These are phyloP conservation scores for Alternaria sp. DNA, from an alignment of 2,329 filamentous ascomycete species.

Conservation along the genomic window DNA sequence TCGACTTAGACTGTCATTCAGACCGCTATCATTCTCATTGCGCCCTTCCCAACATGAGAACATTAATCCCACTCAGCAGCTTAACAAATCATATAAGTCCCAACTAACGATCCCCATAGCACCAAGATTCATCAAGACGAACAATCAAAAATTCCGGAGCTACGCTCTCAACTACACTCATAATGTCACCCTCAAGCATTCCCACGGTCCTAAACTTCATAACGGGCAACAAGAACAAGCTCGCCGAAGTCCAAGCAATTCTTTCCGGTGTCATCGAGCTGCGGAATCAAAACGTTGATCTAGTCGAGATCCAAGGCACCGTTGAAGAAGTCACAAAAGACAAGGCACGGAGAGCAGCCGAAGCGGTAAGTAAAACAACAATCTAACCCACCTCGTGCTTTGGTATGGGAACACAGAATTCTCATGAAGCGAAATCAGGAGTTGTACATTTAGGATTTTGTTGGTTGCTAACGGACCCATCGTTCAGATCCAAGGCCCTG, in stretches of 20 bases:
- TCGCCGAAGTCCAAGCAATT: slow-evolving; percentile 85
- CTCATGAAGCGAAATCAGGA: not conserved
- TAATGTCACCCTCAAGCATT: slow-evolving; percentile 26
- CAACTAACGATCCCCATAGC: not conserved
- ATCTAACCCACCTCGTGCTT: not conserved
- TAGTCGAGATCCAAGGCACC: slow-evolving; percentile 90
- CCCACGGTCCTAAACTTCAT: slow-evolving; percentile 83
- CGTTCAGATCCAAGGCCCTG: slow-evolving; percentile 78
- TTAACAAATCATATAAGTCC: slow-evolving; percentile 6
- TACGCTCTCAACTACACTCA: not conserved
- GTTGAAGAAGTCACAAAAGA: slow-evolving; percentile 90
- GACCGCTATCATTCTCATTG: slow-evolving; percentile 2
- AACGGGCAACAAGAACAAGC: slow-evolving; percentile 94
- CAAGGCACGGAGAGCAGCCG: slow-evolving; percentile 85
- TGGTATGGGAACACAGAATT: not conserved
- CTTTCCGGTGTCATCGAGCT: slow-evolving; percentile 76
- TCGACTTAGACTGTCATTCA: not conserved
- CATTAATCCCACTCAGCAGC: slow-evolving; percentile 26
- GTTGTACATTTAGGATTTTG: not conserved
- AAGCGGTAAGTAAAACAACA: slow-evolving; percentile 64
- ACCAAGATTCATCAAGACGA: not conserved
- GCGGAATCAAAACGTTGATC: slow-evolving; percentile 76
- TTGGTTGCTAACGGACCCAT: not conserved
- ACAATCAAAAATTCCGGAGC: not conserved
- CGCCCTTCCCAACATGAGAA: slow-evolving; percentile 3